These are phyloP conservation scores for Hibiscus mutabilis DNA, from an alignment of 345 rosid genomes.

Conservation along the genomic window DNA sequence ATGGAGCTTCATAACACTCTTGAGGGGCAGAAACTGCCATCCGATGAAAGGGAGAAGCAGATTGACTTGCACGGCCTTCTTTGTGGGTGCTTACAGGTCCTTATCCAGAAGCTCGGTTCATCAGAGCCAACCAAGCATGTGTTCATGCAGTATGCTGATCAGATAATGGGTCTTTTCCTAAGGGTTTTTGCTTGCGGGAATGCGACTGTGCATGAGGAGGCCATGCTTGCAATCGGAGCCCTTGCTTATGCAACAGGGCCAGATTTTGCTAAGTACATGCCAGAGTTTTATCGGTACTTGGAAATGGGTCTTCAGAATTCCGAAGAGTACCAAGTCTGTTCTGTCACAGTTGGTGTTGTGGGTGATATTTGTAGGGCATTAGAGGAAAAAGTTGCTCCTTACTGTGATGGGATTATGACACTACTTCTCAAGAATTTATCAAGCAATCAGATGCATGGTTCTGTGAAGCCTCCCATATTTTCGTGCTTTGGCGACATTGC, in stretches of 20 bases:
- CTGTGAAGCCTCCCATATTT: conserved; percentile 76
- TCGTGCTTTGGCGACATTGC: conserved; percentile 77
- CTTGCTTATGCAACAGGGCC: conserved; percentile 72
- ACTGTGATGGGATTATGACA: conserved; percentile 73
- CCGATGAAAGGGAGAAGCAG: conserved; percentile 58
- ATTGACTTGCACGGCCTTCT: conserved; percentile 67
- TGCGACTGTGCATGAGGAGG: conserved; percentile 79
- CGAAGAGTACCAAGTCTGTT: conserved; percentile 27
- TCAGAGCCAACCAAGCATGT: conserved; percentile 52
- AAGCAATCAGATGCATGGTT: conserved; percentile 66
- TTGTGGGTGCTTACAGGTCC: conserved; percentile 72
- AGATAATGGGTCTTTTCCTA: conserved; percentile 66
- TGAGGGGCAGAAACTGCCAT: conserved; percentile 51
- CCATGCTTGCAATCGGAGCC: conserved; percentile 75
- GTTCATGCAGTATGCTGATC: conserved; percentile 65
- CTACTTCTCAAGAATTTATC: conserved; percentile 76
- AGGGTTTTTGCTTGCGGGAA: conserved; percentile 67
- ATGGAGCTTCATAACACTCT: conserved; percentile 65
- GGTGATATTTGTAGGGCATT: conserved; percentile 66
- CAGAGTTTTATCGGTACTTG: conserved; percentile 63
- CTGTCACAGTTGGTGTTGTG: conserved; percentile 72
- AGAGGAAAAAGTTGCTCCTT: conserved; percentile 54
- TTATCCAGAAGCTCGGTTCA: conserved; percentile 62
- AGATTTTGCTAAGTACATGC: conserved; percentile 65
- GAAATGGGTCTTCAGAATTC: conserved; percentile 79